A percentile compares a stretch with the other conserved stretches of the same genome.
Conservation (phyloP, 441 rosid genomes). For the Rhodomyrtus psidioides region DNA sequence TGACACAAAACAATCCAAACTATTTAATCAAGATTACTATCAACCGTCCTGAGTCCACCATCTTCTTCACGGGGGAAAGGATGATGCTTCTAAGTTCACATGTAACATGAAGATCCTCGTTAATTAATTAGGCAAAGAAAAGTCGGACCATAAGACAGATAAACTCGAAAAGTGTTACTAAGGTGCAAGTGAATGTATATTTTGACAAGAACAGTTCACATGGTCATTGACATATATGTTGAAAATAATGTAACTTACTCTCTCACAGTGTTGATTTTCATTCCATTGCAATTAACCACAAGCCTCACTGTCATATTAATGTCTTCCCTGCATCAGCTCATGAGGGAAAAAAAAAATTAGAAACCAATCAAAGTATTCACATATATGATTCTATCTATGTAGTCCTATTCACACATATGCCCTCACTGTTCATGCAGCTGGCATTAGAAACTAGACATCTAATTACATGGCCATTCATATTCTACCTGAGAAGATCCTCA, state of each 20-base stretch:
- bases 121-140: neutral
- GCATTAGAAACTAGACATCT: neutral
- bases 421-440: neutral
- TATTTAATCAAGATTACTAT: neutral
- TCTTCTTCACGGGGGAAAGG: neutral
- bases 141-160: neutral
- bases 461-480: neutral
- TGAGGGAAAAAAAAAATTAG: constrained; percentile 3
- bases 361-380: neutral
- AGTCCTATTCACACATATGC: neutral
- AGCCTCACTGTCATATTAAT: constrained; percentile 83
- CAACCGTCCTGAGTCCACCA: neutral
- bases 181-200: neutral
- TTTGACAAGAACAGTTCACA: neutral
- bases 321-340: constrained; percentile 56
- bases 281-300: constrained; percentile 79
- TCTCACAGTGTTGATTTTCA: constrained; percentile 76
- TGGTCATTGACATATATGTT: neutral
- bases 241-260: constrained; percentile 45
- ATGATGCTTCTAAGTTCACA: neutral
- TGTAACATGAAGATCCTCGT: neutral
- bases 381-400: neutral
- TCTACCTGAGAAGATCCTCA: constrained; percentile 84
- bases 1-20: neutral
- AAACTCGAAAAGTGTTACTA: neutral